Conservation (phyloP, 176 grass and related monocot genomes). For the Carex parvula region DNA sequence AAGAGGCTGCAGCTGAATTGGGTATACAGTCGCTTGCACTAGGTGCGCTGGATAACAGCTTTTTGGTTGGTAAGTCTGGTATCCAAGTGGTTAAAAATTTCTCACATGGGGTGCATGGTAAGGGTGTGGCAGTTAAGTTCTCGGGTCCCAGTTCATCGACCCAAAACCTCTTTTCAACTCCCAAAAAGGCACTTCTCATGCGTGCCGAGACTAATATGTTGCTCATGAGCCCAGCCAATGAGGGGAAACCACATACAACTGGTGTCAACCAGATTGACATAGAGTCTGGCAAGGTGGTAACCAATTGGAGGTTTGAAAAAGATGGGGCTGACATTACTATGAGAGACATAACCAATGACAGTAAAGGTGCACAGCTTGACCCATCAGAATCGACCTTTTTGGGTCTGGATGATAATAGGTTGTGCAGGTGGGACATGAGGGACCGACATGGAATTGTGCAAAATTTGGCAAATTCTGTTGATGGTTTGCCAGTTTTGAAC, state of each 20-base stretch:
- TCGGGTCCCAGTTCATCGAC: slow-evolving; percentile 31
- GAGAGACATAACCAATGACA: slow-evolving; percentile 86
- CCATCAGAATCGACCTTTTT: slow-evolving; percentile 82
- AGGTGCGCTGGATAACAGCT: slow-evolving; percentile 71
- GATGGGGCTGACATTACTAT: slow-evolving; percentile 75
- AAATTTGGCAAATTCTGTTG: slow-evolving; percentile 42
- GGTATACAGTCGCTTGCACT: slow-evolving; percentile 74
- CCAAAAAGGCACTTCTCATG: slow-evolving; percentile 90
- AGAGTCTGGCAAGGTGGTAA: slow-evolving; percentile 75
- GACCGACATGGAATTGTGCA: slow-evolving; percentile 69
- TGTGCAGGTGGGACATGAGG: slow-evolving; percentile 91
- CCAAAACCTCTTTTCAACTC: slow-evolving; percentile 37
- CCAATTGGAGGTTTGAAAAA: slow-evolving; percentile 87
- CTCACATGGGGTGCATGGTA: slow-evolving; percentile 79
- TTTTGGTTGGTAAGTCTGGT: slow-evolving; percentile 55
- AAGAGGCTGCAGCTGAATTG: slow-evolving; percentile 46
- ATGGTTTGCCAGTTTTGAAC: slow-evolving; percentile 53
- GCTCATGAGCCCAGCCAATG: slow-evolving; percentile 87
- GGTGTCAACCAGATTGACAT: slow-evolving; percentile 80
- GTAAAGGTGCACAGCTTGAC: slow-evolving; percentile 81
- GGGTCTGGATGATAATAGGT: slow-evolving; percentile 69
- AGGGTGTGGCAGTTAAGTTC: slow-evolving; percentile 67
- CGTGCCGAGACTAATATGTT: slow-evolving; percentile 89
- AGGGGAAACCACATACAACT: slow-evolving; percentile 69
- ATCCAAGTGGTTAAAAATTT: slow-evolving; percentile 78